phyloP scores from a whole-genome alignment of 352 stramenopile genomes.

The Phytophthora constricta region DNA sequence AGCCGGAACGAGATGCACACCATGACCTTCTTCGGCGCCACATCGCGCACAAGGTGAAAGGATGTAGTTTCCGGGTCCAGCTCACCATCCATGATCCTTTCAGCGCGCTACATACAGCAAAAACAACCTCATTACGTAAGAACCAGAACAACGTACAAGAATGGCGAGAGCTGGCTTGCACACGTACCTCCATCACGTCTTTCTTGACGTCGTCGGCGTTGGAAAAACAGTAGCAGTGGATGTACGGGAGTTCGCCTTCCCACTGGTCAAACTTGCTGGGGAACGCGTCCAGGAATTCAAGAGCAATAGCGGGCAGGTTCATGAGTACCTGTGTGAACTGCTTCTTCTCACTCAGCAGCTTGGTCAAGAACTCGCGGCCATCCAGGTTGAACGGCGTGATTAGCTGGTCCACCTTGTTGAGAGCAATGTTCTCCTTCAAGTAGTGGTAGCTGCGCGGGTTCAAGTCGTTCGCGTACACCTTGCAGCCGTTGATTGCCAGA shows the following conservation, averaged over 20 bases:
- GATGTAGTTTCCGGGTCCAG: conserved; percentile 57
- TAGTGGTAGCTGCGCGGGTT: conserved; percentile 93
- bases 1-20: conserved; percentile 96
- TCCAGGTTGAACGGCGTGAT: conserved; percentile 93
- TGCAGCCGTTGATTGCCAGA: conserved; percentile 84
- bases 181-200: conserved; percentile 69
- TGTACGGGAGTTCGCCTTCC: conserved; percentile 75
- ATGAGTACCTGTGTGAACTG: conserved; percentile 94
- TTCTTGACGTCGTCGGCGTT: conserved; percentile 76
- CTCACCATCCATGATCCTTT: conserved; percentile 65
- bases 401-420: conserved; percentile 91
- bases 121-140: conserved; percentile 18
- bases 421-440: conserved; percentile 88
- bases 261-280: conserved; percentile 68
- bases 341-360: conserved; percentile 70
- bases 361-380: conserved; percentile 91
- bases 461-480: conserved; percentile 94
- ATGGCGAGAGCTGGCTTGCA: conserved; percentile 1
- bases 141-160: background rate
- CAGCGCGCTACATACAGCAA: conserved; percentile 51
- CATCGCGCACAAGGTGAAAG: conserved; percentile 94
- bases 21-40: conserved; percentile 98
- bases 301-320: conserved; percentile 95
- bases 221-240: conserved; percentile 97
- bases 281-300: conserved; percentile 94